Percentiles rank a stretch among this genome's conserved stretches.
Evolutionary conservation across 2,329 filamentous ascomycete genomes (phyloP).

Genomic region (Elsinoe arachidis): DNA sequence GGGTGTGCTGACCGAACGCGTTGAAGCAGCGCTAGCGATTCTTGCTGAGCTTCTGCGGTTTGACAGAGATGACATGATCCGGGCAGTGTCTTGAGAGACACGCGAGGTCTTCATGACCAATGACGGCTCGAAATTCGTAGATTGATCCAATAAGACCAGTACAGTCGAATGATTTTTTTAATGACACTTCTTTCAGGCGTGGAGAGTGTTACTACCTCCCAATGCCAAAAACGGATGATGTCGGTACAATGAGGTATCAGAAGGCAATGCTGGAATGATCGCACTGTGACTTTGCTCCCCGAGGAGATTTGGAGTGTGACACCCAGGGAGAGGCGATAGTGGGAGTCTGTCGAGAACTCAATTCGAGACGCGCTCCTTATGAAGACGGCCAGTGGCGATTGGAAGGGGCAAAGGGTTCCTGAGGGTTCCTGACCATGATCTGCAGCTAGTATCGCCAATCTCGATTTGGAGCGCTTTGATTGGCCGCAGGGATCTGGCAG

Average conservation of each 20-base stretch:
- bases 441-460: not conserved
- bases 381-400: not conserved
- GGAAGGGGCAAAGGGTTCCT: not conserved
- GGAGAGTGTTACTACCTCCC: too few species aligned
- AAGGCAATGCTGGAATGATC: too few species aligned
- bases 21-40: constrained; percentile 4
- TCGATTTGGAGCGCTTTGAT: not conserved
- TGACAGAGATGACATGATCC: constrained; percentile 14
- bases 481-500: not conserved
- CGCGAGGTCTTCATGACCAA: constrained; percentile 15
- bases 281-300: too few species aligned
- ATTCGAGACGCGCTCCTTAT: not conserved
- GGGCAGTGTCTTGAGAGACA: constrained; percentile 17
- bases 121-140: too few species aligned
- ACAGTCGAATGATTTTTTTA: not conserved
- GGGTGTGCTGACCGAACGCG: not conserved
- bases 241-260: too few species aligned
- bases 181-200: too few species aligned
- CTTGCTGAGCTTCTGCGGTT: constrained; percentile 11
- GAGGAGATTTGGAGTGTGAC: too few species aligned
- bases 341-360: too few species aligned
- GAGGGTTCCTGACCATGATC: not conserved
- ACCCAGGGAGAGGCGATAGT: too few species aligned
- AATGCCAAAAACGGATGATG: too few species aligned
- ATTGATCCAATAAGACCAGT: not conserved